A percentile compares a stretch with the other conserved stretches of the same genome.
Evolutionary conservation across 345 rosid species (phyloP).

Genomic region (Geranium rotundifolium): DNA sequence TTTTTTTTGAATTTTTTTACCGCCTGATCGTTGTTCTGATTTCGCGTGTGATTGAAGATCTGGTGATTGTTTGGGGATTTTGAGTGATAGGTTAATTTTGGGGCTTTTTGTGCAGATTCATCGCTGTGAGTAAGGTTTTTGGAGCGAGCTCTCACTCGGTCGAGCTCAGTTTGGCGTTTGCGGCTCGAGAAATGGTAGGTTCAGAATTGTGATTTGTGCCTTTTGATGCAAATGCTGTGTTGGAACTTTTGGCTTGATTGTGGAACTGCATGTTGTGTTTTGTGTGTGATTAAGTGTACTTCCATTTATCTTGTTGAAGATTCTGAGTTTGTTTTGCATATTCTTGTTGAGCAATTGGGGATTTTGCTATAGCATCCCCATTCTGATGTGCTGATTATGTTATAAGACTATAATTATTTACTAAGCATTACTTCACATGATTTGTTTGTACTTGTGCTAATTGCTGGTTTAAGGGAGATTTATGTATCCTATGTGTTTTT

Average conservation of each 20-base stretch:
- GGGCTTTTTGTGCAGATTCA: neutral
- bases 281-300: neutral
- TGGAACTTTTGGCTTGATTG: neutral
- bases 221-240: neutral
- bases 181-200: neutral
- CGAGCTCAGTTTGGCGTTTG: neutral
- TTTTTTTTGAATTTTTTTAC: neutral
- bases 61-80: neutral
- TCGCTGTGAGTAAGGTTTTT: neutral
- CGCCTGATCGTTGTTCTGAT: neutral
- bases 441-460: neutral
- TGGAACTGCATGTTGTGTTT: neutral
- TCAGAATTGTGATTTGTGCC: neutral
- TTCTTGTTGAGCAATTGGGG: neutral
- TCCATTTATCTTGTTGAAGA: neutral
- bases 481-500: too few species aligned
- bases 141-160: neutral
- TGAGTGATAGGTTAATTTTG: neutral
- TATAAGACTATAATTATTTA: too few species aligned
- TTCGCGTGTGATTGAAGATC: neutral
- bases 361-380: neutral
- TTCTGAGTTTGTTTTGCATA: neutral
- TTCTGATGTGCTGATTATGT: neutral
- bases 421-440: neutral
- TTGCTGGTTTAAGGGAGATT: neutral